Base-by-base conservation (phyloP, 495 filamentous ascomycete genomes). In the Cairneyella variabilis region DNA sequence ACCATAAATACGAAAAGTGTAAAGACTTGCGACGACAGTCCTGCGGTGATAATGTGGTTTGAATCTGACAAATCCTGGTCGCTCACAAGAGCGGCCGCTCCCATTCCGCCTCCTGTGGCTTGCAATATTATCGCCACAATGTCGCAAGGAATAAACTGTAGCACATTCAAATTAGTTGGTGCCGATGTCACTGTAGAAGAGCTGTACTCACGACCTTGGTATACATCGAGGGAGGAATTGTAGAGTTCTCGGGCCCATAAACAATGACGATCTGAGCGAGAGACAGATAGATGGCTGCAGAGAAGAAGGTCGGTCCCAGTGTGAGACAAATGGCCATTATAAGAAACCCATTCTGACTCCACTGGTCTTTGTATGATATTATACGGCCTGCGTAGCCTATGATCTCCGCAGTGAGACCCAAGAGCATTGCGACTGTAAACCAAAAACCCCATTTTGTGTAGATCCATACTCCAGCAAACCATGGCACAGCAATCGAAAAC, bases 31-130 rank as follows among this genome's bases (percentile, higher is more conserved):
- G 75, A 76, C 25, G 73, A 52, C 0, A 88, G 68, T 44, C 84
- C 84, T 0, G 79, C 80, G 43, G 86, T 74, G 76, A 86, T 83
- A 66, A 84, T 76, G 62, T 83, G 68, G 59, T 3, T 68, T 57
- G 2, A 66, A 57, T 0, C 44, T 39, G 4, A n/a, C 36, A 39
- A 39, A 39, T 14, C 21, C 2, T 63, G 42, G 39, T 64, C 43
- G 21, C 64, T 54, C 48, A 71, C 63, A 3, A 74, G 73, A 14
- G 74, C 70, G 7, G 68, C 66, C 18, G 78, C 69, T 25, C 78
- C 76, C 14, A 85, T 64, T 28, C 64, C 82, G 27, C 83, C 83
- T 25, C 83, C 84, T 14, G 65, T 62, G 42, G 78, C 79, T 66
- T 88, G 84, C 0, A 86, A 68, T 25, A 82, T 46, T 1, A 87